Evolutionary conservation across 768 basidiomycete genomes (phyloP), one percentile per base, ranked within the genome.

Genomic region (Clavaria fumosa): DNA sequence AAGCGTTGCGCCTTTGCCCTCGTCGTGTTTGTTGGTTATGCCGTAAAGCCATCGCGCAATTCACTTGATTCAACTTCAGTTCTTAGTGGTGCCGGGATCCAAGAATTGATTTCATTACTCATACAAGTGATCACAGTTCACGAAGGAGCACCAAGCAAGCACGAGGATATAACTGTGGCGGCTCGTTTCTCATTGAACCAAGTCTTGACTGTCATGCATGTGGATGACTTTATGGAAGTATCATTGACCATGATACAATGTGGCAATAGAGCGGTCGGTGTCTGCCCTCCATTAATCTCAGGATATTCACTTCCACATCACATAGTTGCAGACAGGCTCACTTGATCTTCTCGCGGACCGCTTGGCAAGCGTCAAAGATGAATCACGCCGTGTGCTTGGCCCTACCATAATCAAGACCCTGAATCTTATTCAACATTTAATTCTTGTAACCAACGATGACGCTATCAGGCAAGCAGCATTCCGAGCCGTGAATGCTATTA

Each of bases 261-360:
- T 3, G 60, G 63, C 2, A 67, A 79, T 19, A 57, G 58, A 51
- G 82, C 83, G 41, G 45, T 69, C 49, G 3, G 14, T n/a, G 21
- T 23, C 34, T 12, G 7, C 37, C 19, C 7, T 20, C 30, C 21
- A 34, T 26, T 11, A 18, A 18, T 7, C 11, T 15, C 12, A 4
- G 12, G 14, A 22, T 31, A 34, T 37, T 47, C 7, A 49, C 41
- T 26, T 33, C 35, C 7, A 40, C 37, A 24, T 12, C n/a, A 17
- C 27, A 23, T 46, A 84, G 81, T 60, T 77, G 19, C 70, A 78
- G 53, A 47, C 57, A 6, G 79, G 75, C 38, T 81, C 80, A 7
- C 65, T 95, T 21, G 70, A 71, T 23, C 62, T 90, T 6, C 55
- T 95, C 10, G 62, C 68, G 3, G 70, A 74, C 27, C 73, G 84